Conservation (phyloP, 768 basidiomycete genomes). For the Strobilomyces dryophilus region DNA sequence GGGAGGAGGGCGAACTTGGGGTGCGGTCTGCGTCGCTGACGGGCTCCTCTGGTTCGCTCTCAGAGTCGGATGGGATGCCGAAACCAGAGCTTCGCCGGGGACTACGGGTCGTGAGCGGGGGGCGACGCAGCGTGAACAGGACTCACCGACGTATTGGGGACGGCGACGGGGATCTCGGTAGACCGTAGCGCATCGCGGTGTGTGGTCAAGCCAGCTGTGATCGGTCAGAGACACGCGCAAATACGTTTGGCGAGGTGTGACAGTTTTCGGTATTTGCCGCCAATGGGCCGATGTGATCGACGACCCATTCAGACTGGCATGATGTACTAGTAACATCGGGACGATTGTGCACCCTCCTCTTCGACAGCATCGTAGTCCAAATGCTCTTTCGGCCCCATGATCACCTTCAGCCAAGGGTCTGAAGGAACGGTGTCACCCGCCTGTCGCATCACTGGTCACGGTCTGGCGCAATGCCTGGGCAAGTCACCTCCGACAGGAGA, state of each 20-base stretch:
- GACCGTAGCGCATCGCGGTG: slow-evolving; percentile 48
- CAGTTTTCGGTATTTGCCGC: no score
- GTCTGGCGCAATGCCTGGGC: no score
- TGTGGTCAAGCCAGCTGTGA: not conserved
- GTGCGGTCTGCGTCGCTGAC: slow-evolving; percentile 37
- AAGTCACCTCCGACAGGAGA: no score
- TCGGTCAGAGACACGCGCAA: not conserved
- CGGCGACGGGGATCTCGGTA: slow-evolving; percentile 48
- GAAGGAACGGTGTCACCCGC: no score
- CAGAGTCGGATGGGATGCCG: slow-evolving; percentile 50
- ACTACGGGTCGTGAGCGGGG: not conserved
- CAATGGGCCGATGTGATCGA: no score
- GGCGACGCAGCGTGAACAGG: slow-evolving; percentile 7
- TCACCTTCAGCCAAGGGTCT: no score
- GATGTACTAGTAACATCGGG: no score
- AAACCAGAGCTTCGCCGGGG: slow-evolving; percentile 47
- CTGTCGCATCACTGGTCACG: no score
- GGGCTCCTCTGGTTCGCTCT: slow-evolving; percentile 28
- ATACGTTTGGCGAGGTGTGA: not conserved
- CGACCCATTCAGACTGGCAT: no score
- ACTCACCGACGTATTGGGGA: slow-evolving; percentile 42
- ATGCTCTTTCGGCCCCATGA: no score
- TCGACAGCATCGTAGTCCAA: no score
- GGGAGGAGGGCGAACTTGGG: slow-evolving; percentile 31
- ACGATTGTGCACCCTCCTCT: no score